Base-by-base conservation (phyloP, 139 green algal species). In the Spirogloea muscicola region DNA sequence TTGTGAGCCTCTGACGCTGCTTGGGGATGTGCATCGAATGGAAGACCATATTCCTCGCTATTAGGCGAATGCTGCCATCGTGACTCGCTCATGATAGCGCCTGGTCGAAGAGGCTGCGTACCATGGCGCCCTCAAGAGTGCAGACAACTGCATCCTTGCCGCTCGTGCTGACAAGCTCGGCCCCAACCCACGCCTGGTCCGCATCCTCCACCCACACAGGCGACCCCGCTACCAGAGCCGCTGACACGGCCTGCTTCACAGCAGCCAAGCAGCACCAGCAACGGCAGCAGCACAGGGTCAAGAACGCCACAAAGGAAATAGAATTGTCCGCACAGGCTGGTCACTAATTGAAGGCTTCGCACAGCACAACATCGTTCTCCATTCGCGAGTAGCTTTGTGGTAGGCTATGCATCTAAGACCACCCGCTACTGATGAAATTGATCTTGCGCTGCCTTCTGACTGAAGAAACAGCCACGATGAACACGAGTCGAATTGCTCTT, bases 111-210 rank as follows among this genome's bases (percentile, higher is more conserved):
- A 52, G 16, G 16, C 10, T 27, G 38, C 7, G 29, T 27, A 31
- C 31, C 33, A 31, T 49, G 40, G 4, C 40, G 29, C 63, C 39
- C 38, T 7, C 31, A 40, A 25, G 66, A 72, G 63, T 72, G 38
- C 38, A n/a, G 49, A 63, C 65, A 13, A 46, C 59, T 13, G 43
- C 71, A 31, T 77, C 49, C 25, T 77, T 46, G 27, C 49, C 49
- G 29, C 64, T 46, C 34, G 77, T 49, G 29, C 34, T 37, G 10
- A 77, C 36, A 18, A 77, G 58, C 29, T 62, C 34, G 57, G 29
- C 68, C 61, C 75, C 68, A 18, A 77, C 37, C 68, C 68, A 77
- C 25, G 60, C 60, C 58, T 77, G 58, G 16, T 76, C 38, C 1
- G 18, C 59, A 18, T 77, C 68, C 18, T 75, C 34, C n/a, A 77